Evolutionary conservation across 202 grass and related monocot genomes (phyloP).

Genomic region (Zizania palustris): DNA sequence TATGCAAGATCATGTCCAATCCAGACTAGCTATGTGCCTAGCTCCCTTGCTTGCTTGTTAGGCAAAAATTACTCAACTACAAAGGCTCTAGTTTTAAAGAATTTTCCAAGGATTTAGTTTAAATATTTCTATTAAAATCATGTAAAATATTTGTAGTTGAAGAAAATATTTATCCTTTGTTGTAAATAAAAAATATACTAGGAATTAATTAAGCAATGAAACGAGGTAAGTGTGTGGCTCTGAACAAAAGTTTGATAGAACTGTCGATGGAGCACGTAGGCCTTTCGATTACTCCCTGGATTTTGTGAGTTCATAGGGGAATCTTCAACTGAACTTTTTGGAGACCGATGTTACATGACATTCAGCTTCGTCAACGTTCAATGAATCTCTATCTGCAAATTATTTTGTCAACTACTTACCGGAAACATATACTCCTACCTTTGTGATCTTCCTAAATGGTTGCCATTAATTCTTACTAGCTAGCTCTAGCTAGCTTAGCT

Average conservation of each 20-base stretch:
- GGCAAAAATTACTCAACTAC: conserved; percentile 4
- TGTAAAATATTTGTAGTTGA: background rate
- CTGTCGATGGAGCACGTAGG: conserved; percentile 24
- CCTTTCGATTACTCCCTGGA: conserved; percentile 43
- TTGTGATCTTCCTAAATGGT: conserved; percentile 49
- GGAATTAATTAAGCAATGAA: background rate
- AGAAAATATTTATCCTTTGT: conserved; percentile 10
- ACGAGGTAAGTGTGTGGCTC: conserved; percentile 3
- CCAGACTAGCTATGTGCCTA: conserved; percentile 19
- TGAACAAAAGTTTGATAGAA: conserved; percentile 35
- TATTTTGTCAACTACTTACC: background rate
- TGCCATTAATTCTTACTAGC: background rate
- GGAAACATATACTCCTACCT: conserved; percentile 13
- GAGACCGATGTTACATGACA: conserved; percentile 33
- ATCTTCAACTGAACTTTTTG: conserved; percentile 41
- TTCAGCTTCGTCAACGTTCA: conserved; percentile 43
- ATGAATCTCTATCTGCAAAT: conserved; percentile 29
- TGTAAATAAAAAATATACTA: conserved; percentile 22
- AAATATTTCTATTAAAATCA: too few species aligned
- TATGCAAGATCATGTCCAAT: conserved; percentile 49
- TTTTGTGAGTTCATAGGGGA: conserved; percentile 15
- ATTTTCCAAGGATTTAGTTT: too few species aligned
- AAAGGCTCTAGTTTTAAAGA: too few species aligned
- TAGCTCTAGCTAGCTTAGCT: background rate
- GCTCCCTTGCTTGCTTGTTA: background rate